phyloP scores from a whole-genome alignment of 1,284 basidiomycete species.

The Moniliophthora roreri region DNA sequence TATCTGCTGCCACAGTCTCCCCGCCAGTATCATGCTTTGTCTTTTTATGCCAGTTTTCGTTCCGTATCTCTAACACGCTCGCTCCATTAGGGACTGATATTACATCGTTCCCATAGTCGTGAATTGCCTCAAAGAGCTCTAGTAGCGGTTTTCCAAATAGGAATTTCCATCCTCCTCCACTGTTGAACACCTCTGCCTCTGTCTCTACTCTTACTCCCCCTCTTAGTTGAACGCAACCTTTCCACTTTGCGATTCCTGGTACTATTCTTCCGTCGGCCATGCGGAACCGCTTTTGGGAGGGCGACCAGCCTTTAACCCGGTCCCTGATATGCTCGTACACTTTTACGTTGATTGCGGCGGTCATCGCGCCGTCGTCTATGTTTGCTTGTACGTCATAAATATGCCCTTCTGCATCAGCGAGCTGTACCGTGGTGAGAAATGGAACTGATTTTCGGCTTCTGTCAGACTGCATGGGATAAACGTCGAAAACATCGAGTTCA shows the following conservation, averaged over 20 bases:
- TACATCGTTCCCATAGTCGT: constrained; percentile 25
- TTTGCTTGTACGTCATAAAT: constrained; percentile 11
- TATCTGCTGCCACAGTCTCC: no score
- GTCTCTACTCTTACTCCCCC: constrained; percentile 14
- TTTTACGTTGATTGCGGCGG: constrained; percentile 22
- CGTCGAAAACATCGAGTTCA: constrained; percentile 3
- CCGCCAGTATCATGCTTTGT: no score
- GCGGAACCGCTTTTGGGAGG: constrained; percentile 18
- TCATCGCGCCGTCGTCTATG: constrained; percentile 31
- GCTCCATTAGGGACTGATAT: constrained; percentile 4
- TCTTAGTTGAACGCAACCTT: constrained; percentile 16
- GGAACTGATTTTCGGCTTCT: constrained; percentile 3
- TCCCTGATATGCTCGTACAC: constrained; percentile 19
- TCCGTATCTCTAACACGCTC: neutral
- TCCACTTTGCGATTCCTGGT: constrained; percentile 23
- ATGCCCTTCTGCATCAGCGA: no score
- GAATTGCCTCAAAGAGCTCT: constrained; percentile 20
- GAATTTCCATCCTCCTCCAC: constrained; percentile 28
- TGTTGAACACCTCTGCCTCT: constrained; percentile 31
- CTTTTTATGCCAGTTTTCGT: neutral
- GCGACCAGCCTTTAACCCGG: constrained; percentile 12
- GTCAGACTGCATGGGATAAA: constrained; percentile 4
- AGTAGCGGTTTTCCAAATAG: constrained; percentile 33
- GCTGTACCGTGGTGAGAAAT: neutral
- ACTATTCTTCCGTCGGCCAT: constrained; percentile 31